Evolutionary conservation across 192 early-diverging fungal genomes (phyloP).

Genomic region (Kickxella alabastrina): DNA sequence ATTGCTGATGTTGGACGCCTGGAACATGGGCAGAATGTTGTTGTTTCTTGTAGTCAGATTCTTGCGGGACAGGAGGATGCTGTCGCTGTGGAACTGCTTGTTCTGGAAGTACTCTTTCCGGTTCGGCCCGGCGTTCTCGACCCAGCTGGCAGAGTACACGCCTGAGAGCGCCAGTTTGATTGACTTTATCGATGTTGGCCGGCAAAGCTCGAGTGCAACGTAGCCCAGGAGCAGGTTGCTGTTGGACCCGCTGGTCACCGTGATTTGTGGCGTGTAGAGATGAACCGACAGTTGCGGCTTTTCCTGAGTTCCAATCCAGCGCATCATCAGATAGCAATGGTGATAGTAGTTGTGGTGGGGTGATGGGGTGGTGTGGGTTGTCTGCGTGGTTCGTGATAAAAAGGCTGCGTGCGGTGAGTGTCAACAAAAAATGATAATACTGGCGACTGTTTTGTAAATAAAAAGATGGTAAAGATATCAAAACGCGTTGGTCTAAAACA

Average conservation of each 20-base stretch:
- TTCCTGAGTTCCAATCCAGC: slow-evolving; percentile 11
- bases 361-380: too few relatives aligned
- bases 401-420: too few relatives aligned
- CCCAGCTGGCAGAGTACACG: slow-evolving; percentile 32
- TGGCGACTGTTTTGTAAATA: too few relatives aligned
- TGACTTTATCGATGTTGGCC: slow-evolving; percentile 22
- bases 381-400: too few relatives aligned
- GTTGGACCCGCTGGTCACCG: slow-evolving; percentile 30
- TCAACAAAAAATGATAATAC: too few relatives aligned
- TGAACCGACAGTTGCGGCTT: slow-evolving; percentile 20
- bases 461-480: neutral
- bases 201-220: slow-evolving; percentile 4
- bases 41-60: slow-evolving; percentile 7
- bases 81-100: slow-evolving; percentile 28
- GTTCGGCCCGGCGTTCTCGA: slow-evolving; percentile 13
- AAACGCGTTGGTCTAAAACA: neutral
- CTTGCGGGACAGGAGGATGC: slow-evolving; percentile 2
- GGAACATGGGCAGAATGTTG: neutral
- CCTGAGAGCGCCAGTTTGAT: slow-evolving; percentile 19
- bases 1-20: neutral
- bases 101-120: slow-evolving; percentile 30
- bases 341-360: too few relatives aligned
- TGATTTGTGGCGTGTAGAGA: slow-evolving; percentile 31
- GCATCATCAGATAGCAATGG: too few relatives aligned
- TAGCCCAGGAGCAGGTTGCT: slow-evolving; percentile 34